phyloP scores from a whole-genome alignment of 1,284 basidiomycete species.

The Moesziomyces sp. region DNA sequence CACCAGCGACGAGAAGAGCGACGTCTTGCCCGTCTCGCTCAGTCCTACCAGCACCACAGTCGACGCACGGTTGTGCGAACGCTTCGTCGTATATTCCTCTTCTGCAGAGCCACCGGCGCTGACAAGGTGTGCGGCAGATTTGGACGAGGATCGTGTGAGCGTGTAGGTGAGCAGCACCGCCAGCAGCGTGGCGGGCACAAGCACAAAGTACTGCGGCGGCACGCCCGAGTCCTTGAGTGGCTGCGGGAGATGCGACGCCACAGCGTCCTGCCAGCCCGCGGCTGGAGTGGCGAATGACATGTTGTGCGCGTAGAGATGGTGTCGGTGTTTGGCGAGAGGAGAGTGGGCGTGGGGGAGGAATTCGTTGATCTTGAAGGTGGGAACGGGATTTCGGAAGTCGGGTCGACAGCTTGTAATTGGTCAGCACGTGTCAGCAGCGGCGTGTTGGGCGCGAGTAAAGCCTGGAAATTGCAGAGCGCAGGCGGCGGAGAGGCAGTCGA shows the following conservation, averaged over 20 bases:
- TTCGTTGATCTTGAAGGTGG: no score
- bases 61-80: slow-evolving; percentile 28
- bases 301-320: background rate
- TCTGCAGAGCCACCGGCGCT: slow-evolving; percentile 2
- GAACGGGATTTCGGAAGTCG: background rate
- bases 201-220: slow-evolving; percentile 46
- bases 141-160: slow-evolving; percentile 32
- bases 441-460: no score
- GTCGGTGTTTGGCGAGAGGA: background rate
- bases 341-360: slow-evolving; percentile 2
- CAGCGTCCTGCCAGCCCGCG: slow-evolving; percentile 50
- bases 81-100: slow-evolving; percentile 12
- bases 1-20: slow-evolving; percentile 58
- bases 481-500: background rate
- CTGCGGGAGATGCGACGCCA: slow-evolving; percentile 36
- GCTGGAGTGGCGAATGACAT: slow-evolving; percentile 44
- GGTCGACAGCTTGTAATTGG: background rate
- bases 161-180: slow-evolving; percentile 47
- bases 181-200: slow-evolving; percentile 45
- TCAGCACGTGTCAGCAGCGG: background rate
- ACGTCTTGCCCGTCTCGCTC: slow-evolving; percentile 59
- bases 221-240: slow-evolving; percentile 32
- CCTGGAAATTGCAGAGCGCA: background rate
- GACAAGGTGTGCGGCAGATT: slow-evolving; percentile 11
- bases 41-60: slow-evolving; percentile 57